Conservation (phyloP, 331 rosid genomes). For the Erythrophleum ivorense region DNA sequence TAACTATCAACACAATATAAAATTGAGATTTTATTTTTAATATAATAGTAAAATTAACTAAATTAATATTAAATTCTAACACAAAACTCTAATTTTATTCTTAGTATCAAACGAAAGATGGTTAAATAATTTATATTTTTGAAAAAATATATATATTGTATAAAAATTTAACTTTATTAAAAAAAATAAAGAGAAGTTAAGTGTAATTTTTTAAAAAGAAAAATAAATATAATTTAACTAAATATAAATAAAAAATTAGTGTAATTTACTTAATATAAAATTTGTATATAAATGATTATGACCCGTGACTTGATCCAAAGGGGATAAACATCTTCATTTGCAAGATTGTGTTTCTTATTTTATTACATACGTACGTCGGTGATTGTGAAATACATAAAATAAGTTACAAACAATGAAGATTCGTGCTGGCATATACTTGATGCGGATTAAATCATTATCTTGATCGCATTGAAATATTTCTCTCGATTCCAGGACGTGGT, state of each 20-base stretch:
- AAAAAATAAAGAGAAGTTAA: no score
- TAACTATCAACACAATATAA: no score
- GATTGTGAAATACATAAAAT: background rate
- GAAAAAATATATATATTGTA: no score
- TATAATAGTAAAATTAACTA: no score
- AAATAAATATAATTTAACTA: no score
- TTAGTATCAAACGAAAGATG: no score
- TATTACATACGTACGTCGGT: background rate
- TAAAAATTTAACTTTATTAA: no score
- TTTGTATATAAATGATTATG: background rate
- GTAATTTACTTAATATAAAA: background rate
- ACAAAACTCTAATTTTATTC: no score
- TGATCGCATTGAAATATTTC: background rate
- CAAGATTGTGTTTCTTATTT: background rate
- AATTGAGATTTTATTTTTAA: no score
- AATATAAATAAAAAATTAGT: background rate
- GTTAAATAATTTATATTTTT: no score
- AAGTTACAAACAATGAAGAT: background rate
- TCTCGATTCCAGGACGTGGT: background rate
- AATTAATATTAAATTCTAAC: no score
- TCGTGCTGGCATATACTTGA: background rate
- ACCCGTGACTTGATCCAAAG: background rate
- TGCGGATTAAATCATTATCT: background rate
- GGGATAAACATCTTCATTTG: slow-evolving; percentile 3
- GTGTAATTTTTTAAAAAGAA: no score